Percentiles rank a stretch among this genome's conserved stretches.
Evolutionary conservation across 2,329 filamentous ascomycete species (phyloP).

Genomic region (Diaporthe citrichinensis): DNA sequence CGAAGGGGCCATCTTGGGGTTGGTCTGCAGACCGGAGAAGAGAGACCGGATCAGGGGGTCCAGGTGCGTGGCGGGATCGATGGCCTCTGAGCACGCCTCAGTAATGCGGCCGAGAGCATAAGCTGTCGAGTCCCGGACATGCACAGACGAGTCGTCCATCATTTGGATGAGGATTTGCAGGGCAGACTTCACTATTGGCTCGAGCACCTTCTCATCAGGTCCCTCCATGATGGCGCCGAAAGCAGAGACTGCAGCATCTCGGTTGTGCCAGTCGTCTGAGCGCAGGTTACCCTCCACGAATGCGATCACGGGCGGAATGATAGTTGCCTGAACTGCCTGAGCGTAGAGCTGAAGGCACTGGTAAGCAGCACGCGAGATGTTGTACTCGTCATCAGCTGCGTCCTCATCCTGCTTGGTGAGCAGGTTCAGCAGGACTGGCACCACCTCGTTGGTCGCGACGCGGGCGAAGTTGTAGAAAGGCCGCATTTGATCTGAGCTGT

Average conservation of each 20-base stretch:
- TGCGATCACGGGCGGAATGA: slow-evolving; percentile 87
- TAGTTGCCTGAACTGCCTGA: slow-evolving; percentile 86
- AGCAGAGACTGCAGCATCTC: slow-evolving; percentile 95
- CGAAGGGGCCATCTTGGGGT: slow-evolving; percentile 96
- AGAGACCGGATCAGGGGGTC: slow-evolving; percentile 88
- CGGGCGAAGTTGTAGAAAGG: slow-evolving; percentile 97
- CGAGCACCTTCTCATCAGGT: slow-evolving; percentile 90
- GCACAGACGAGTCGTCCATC: slow-evolving; percentile 92
- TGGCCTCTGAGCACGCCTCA: slow-evolving; percentile 90
- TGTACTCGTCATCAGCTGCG: slow-evolving; percentile 96
- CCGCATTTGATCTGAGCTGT: slow-evolving; percentile 86
- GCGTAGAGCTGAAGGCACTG: slow-evolving; percentile 97
- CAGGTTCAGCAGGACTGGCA: slow-evolving; percentile 89
- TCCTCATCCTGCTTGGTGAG: slow-evolving; percentile 99
- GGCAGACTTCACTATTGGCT: slow-evolving; percentile 96
- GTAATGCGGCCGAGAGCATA: slow-evolving; percentile 97
- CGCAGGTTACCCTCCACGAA: slow-evolving; percentile 95
- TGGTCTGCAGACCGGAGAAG: slow-evolving; percentile 90
- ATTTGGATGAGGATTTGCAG: slow-evolving; percentile 89
- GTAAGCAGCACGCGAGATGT: slow-evolving; percentile 93
- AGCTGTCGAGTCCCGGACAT: slow-evolving; percentile 95
- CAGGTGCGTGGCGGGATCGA: slow-evolving; percentile 87
- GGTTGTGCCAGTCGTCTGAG: slow-evolving; percentile 92
- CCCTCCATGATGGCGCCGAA: slow-evolving; percentile 99
- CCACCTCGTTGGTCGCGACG: slow-evolving; percentile 92